Conservation (phyloP, 495 filamentous ascomycete species). For the Xylaria bambusicola region DNA sequence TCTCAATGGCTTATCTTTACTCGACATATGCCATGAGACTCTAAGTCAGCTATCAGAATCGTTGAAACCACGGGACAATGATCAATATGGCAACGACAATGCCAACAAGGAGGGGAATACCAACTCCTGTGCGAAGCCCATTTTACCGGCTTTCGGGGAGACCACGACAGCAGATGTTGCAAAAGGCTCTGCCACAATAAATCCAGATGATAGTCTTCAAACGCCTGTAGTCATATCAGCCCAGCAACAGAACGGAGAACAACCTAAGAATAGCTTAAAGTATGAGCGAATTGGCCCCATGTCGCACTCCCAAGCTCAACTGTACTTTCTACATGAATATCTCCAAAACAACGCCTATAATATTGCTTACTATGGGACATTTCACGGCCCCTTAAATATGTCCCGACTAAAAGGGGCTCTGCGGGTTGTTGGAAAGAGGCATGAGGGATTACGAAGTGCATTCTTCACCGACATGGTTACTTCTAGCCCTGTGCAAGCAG, state of each 20-base stretch:
- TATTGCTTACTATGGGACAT: constrained; percentile 23
- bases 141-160: no score
- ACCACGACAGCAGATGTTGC: no score
- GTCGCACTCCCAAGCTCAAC: constrained; percentile 33
- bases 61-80: constrained; percentile 7
- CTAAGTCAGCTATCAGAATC: background rate
- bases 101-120: no score
- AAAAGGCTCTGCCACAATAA: no score
- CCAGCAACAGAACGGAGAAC: background rate
- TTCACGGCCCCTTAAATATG: constrained; percentile 27
- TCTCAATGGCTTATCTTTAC: constrained; percentile 16
- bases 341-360: constrained; percentile 33
- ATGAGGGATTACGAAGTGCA: constrained; percentile 43
- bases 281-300: constrained; percentile 22
- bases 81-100: no score
- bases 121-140: no score
- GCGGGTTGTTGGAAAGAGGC: constrained; percentile 26
- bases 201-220: no score
- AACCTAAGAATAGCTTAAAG: background rate
- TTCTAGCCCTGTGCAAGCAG: constrained; percentile 4
- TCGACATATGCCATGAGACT: background rate
- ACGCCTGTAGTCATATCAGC: background rate
- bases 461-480: constrained; percentile 24
- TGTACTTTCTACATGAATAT: constrained; percentile 36
- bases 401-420: constrained; percentile 32